phyloP scores from a whole-genome alignment of 306 rosid species.

The Dryas drummondii region DNA sequence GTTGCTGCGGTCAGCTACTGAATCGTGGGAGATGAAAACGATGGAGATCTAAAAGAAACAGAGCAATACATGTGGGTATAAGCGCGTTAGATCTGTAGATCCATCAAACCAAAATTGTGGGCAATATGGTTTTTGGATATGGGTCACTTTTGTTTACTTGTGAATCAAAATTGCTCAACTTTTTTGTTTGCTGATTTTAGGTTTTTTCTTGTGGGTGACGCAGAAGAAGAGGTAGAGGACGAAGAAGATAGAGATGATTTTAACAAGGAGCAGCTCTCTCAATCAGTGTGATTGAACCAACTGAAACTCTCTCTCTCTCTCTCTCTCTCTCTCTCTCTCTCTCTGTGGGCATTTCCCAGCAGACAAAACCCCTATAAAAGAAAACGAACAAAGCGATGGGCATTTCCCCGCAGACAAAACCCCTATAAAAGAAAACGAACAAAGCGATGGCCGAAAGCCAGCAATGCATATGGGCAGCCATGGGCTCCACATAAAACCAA shows the following conservation, averaged over 20 bases:
- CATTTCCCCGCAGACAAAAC: conserved; percentile 35
- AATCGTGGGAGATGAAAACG: conserved; percentile 36
- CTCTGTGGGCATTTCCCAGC: conserved; percentile 19
- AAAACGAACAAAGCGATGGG: conserved; percentile 32
- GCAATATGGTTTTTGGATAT: conserved; percentile 47
- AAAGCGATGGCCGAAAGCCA: conserved; percentile 48
- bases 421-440: conserved; percentile 34
- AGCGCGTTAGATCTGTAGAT: conserved; percentile 77
- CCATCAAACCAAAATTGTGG: conserved; percentile 45
- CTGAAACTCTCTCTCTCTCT: conserved; percentile 20
- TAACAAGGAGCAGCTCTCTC: conserved; percentile 19
- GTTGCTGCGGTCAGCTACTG: conserved; percentile 36
- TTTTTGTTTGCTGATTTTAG: not conserved
- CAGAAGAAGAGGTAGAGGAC: not conserved
- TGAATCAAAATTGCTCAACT: not conserved
- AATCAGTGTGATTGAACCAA: conserved; percentile 40
- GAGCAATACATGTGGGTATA: conserved; percentile 55
- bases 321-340: not conserved
- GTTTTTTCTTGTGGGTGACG: conserved; percentile 5
- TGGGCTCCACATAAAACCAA: conserved; percentile 51
- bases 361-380: conserved; percentile 34
- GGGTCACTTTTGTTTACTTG: not conserved
- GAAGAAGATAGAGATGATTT: conserved; percentile 1
- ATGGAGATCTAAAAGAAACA: conserved; percentile 61
- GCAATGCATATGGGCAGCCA: conserved; percentile 48